Percentiles rank a stretch among this genome's conserved stretches.
phyloP scores from a whole-genome alignment of 305 asterid genomes.

The Fraxinus latifolia region DNA sequence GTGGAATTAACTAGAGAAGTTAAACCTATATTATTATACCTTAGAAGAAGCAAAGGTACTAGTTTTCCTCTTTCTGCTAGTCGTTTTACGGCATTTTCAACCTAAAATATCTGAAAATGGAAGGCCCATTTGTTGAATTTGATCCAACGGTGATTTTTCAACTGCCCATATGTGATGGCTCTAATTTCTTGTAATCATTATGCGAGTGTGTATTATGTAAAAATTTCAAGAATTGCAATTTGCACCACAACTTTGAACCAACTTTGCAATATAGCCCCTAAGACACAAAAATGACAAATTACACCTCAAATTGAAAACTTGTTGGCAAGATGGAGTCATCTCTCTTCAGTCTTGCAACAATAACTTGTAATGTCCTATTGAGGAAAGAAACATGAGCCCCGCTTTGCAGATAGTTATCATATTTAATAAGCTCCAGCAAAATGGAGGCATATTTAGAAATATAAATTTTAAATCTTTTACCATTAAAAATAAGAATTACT shows the following conservation, averaged over 20 bases:
- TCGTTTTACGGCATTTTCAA: conserved; percentile 14
- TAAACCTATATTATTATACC: conserved; percentile 13
- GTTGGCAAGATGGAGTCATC: neutral
- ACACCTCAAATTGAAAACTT: neutral
- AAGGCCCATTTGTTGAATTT: conserved; percentile 26
- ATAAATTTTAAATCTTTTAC: neutral
- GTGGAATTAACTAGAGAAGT: conserved; percentile 17
- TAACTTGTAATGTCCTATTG: neutral
- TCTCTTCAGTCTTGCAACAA: neutral
- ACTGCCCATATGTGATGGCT: conserved; percentile 63
- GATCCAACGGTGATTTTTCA: conserved; percentile 35
- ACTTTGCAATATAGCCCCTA: neutral
- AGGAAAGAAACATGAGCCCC: neutral
- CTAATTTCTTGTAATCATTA: conserved; percentile 11
- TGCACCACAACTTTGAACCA: neutral
- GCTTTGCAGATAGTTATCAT: neutral
- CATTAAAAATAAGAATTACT: neutral
- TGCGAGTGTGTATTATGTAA: neutral
- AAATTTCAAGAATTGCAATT: neutral
- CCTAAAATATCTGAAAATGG: conserved; percentile 43
- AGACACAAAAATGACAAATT: neutral
- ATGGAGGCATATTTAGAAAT: neutral
- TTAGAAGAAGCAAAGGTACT: neutral
- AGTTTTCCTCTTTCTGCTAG: conserved; percentile 20
- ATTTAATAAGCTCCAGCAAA: neutral